Evolutionary conservation across 805 yeast species (phyloP).

Genomic region (Ogataea glucozyma): DNA sequence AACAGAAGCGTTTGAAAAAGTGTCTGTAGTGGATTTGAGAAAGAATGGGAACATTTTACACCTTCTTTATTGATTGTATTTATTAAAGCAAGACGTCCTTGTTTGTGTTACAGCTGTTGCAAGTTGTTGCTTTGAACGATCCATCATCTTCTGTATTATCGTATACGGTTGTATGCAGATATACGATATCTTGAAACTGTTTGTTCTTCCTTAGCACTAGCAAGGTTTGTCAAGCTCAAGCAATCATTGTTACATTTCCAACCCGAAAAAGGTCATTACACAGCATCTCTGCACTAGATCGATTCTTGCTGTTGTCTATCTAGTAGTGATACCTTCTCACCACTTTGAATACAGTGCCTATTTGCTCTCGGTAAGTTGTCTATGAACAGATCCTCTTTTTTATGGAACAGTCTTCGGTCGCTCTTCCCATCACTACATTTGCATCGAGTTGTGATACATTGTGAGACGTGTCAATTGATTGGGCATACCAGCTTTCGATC

Average conservation of each 20-base stretch:
- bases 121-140: neutral
- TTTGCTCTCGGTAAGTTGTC: constrained; percentile 9
- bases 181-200: constrained; percentile 6
- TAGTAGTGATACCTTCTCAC: neutral
- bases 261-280: neutral
- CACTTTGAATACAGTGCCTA: constrained; percentile 2
- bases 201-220: constrained; percentile 5
- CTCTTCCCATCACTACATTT: too few species aligned
- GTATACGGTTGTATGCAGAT: constrained; percentile 7
- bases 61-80: neutral
- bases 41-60: neutral
- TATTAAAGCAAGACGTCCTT: constrained; percentile 2
- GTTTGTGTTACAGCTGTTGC: constrained; percentile 1
- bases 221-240: constrained; percentile 4
- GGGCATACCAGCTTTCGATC: too few species aligned
- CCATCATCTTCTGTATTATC: constrained; percentile 1
- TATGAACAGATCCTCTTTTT: constrained; percentile 1
- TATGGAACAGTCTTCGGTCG: neutral
- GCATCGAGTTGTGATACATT: too few species aligned
- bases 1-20: constrained; percentile 3
- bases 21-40: neutral
- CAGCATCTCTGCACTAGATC: neutral
- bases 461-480: neutral
- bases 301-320: neutral
- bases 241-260: neutral